Evolutionary conservation across 352 stramenopile genomes (phyloP), one percentile per base, ranked within the genome.

Genomic region (Globisporangium ultimum): DNA sequence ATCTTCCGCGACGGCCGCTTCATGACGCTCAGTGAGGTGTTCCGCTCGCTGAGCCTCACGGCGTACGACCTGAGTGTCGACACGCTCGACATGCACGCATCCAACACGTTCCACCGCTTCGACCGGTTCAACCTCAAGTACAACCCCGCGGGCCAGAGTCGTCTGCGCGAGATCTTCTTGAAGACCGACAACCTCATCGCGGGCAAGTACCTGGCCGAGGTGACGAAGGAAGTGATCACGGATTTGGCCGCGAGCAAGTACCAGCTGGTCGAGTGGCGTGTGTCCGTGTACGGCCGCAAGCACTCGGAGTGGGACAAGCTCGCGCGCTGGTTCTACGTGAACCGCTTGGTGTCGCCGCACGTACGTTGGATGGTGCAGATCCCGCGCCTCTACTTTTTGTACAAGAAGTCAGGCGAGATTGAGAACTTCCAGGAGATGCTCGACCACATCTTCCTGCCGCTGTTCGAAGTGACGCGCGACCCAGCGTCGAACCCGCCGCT

Each of bases 41-140:
- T 98, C 64, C 73, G 85, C 48, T 97, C 85, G 52, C 78, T 98
- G 32, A 93, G 91, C 51, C 80, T 99, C 34, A 98, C 97, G 49
- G 93, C 95, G 5, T 98, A 99, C 71, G 96, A 99, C 68, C 76
- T 99, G 50, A 99, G 93, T 48, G 98, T 99, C 55, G 97, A 99
- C 71, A 99, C 97, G 42, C 91, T 99, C 41, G 96, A 99, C 77
- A 99, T 99, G 76, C 88, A 99, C 66, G 97, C 97, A n/a, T 97
- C 98, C 80, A 98, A 99, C 71, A 98, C 94, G 47, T 99, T 99
- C 79, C 96, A 99, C 66, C 86, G 97, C 61, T 99, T 99, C 76
- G 97, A 99, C 70, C 96, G 98, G 40, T 99, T 99, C 71, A 99
- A 99, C 73, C 77, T 97, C 45, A 99, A 99, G 80, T 99, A 99